Evolutionary conservation across 306 rosid species (phyloP), one percentile per base, ranked within the genome.

Genomic region (Ormosia semicastrata): DNA sequence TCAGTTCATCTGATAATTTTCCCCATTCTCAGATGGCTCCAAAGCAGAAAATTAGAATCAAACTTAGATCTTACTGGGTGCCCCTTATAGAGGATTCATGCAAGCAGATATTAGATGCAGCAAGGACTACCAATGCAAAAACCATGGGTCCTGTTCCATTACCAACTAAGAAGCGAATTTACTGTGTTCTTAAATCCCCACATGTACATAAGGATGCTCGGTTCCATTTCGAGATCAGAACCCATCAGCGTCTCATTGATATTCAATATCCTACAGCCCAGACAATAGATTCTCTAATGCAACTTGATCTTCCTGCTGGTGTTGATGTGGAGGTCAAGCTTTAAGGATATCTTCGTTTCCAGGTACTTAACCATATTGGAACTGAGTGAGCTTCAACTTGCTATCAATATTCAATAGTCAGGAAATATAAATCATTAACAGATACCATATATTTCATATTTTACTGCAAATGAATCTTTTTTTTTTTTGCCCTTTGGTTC

Each of bases 131-230:
- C 39, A 95, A 93, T 66, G 99, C 99, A 15, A 95, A 93, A 89
- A 93, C 97, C 15, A 92, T 95, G 96, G 99, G 99, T 79, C 99
- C 99, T 7, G 99, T 95, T 39, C 99, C 99, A n/a, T 85, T 95
- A 29, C 99, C 99, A 50, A 95, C 98, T 32, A 95, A 95, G 88
- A 95, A 83, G 81, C 81, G 97, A 66, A 78, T 95, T 75, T 87
- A 89, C 80, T 95, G 99, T 77, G 91, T 90, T 76, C 97, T 95
- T 34, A 95, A 93, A 81, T 95, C 99, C 5, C 96, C 99, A 10
- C 98, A 93, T 39, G 99, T 93, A 14, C 91, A 95, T 64, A 95
- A 95, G 84, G 99, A 93, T 84, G 97, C 99, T 0, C 89, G 99
- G 60, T 93, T 95, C 83, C 98, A 93, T 87, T 95, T 95, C 3